phyloP scores from a whole-genome alignment of 2,329 filamentous ascomycete genomes.

The Botryotinia narcissicola region DNA sequence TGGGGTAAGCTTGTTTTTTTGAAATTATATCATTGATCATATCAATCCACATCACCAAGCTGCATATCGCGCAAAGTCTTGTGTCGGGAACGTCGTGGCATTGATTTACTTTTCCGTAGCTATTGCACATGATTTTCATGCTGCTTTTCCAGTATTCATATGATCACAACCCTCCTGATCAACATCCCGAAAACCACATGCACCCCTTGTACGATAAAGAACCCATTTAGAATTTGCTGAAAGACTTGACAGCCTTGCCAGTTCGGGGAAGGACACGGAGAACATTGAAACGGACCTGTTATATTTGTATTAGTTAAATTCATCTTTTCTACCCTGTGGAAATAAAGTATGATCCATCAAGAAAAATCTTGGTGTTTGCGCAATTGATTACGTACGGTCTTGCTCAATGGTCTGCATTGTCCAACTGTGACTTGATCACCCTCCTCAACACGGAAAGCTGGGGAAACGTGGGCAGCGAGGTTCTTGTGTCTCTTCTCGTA shows the following conservation, averaged over 20 bases:
- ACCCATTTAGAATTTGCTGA: constrained; percentile 89
- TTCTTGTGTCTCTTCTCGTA: constrained; percentile 99
- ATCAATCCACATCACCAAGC: constrained; percentile 11
- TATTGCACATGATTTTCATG: constrained; percentile 37
- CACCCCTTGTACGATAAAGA: constrained; percentile 31
- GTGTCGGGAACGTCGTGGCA: constrained; percentile 33
- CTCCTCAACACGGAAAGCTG: constrained; percentile 99
- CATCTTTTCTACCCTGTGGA: neutral
- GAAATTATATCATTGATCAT: neutral
- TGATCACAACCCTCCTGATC: constrained; percentile 38
- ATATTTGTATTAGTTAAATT: neutral
- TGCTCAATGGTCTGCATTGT: constrained; percentile 98
- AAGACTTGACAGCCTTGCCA: constrained; percentile 95
- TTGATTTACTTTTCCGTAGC: constrained; percentile 35
- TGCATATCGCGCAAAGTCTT: neutral
- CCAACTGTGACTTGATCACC: constrained; percentile 99
- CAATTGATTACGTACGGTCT: constrained; percentile 75
- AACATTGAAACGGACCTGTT: constrained; percentile 97
- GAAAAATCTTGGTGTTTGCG: neutral
- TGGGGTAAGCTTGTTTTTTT: neutral
- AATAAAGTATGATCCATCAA: neutral
- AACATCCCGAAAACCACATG: constrained; percentile 38
- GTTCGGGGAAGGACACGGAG: constrained; percentile 97
- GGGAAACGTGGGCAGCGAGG: constrained; percentile 96
- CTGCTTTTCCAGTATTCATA: constrained; percentile 32